phyloP scores from a whole-genome alignment of 2,329 filamentous ascomycete genomes.

The Fusarium newnesense region DNA sequence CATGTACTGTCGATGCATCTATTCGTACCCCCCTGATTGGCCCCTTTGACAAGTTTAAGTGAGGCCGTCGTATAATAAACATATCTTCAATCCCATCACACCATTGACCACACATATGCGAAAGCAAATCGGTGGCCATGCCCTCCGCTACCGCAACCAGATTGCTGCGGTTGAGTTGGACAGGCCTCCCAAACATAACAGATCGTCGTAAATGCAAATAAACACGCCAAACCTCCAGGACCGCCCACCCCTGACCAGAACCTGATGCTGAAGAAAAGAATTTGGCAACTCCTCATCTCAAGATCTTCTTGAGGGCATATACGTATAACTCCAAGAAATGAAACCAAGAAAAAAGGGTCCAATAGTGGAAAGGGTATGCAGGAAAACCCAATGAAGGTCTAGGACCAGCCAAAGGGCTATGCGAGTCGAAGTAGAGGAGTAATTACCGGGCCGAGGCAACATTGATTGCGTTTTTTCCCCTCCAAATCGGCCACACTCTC shows the following conservation, averaged over 20 bases:
- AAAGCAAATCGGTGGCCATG: constrained; percentile 2
- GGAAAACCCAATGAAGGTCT: neutral
- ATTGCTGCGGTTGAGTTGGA: neutral
- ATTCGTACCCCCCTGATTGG: constrained; percentile 13
- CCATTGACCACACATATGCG: constrained; percentile 3
- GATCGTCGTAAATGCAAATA: constrained; percentile 34
- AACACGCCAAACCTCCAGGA: constrained; percentile 35
- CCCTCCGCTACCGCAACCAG: neutral
- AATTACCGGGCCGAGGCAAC: constrained; percentile 23
- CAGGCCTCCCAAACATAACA: constrained; percentile 9
- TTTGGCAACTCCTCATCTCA: constrained; percentile 38
- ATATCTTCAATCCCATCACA: neutral
- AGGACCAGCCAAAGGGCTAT: neutral
- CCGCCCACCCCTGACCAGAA: constrained; percentile 33
- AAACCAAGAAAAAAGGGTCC: constrained; percentile 33
- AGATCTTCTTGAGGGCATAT: constrained; percentile 38
- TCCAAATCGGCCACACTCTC: neutral
- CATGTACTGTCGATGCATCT: constrained; percentile 32
- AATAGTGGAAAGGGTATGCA: constrained; percentile 8
- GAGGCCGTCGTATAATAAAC: constrained; percentile 1
- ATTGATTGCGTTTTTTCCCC: constrained; percentile 1
- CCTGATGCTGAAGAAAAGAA: constrained; percentile 39
- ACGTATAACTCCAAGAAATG: constrained; percentile 41
- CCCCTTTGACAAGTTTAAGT: constrained; percentile 4
- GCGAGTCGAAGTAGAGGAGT: constrained; percentile 24